A percentile compares a stretch with the other conserved stretches of the same genome.
phyloP scores from a whole-genome alignment of 805 yeast genomes.

The Zygosaccharomyces siamensis region DNA sequence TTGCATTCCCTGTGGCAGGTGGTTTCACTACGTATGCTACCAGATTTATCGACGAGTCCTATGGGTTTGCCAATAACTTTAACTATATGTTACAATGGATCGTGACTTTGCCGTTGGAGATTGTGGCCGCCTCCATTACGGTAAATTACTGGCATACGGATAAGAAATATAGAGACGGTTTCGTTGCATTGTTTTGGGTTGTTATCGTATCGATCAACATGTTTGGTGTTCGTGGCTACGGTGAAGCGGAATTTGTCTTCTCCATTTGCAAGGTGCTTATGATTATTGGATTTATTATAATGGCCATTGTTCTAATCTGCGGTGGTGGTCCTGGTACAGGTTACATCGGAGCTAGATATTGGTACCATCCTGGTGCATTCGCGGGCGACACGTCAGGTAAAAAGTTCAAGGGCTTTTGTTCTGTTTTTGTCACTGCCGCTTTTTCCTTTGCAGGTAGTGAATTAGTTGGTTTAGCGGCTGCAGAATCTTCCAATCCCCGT shows the following conservation, averaged over 20 bases:
- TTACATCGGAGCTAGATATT: slow-evolving; percentile 43
- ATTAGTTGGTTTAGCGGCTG: slow-evolving; percentile 47
- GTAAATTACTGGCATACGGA: slow-evolving; percentile 47
- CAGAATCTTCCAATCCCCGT: slow-evolving; percentile 46
- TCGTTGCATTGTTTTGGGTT: slow-evolving; percentile 47
- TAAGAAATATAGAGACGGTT: slow-evolving; percentile 44
- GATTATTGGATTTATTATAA: slow-evolving; percentile 49
- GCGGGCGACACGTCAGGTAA: slow-evolving; percentile 37
- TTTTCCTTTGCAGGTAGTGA: slow-evolving; percentile 54
- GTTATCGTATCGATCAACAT: slow-evolving; percentile 46
- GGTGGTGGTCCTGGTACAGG: slow-evolving; percentile 44
- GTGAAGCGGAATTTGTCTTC: slow-evolving; percentile 52
- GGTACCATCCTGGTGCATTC: slow-evolving; percentile 60
- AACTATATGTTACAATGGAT: slow-evolving; percentile 52
- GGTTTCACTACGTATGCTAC: slow-evolving; percentile 59
- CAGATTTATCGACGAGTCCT: slow-evolving; percentile 54
- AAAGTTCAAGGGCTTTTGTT: slow-evolving; percentile 48
- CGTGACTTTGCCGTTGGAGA: slow-evolving; percentile 47
- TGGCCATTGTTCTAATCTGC: slow-evolving; percentile 46
- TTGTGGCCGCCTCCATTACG: slow-evolving; percentile 51
- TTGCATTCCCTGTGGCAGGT: slow-evolving; percentile 59
- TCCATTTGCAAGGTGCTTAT: slow-evolving; percentile 47
- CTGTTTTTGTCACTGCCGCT: slow-evolving; percentile 52
- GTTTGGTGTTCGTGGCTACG: slow-evolving; percentile 53
- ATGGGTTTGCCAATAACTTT: slow-evolving; percentile 61